Percentiles rank a stretch among this genome's conserved stretches.
These are phyloP conservation scores for Gossypium stocksii DNA, from an alignment of 345 rosid genomes.

Conservation along the genomic window DNA sequence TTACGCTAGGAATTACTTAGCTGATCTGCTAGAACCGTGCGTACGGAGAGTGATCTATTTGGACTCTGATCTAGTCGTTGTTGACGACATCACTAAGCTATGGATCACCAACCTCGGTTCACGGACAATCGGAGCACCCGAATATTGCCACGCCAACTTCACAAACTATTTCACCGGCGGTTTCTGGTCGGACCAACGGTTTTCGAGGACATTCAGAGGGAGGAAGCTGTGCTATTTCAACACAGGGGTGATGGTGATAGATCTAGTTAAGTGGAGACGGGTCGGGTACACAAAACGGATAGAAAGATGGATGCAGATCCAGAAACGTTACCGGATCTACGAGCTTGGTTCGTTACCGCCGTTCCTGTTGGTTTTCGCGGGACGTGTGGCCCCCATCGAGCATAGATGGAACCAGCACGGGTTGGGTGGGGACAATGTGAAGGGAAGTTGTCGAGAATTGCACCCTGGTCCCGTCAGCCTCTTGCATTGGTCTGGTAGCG, in stretches of 20 bases:
- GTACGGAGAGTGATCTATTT: slow-evolving; percentile 81
- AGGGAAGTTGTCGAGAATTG: slow-evolving; percentile 87
- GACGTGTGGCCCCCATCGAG: slow-evolving; percentile 86
- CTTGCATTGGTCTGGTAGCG: slow-evolving; percentile 98
- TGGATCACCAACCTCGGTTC: slow-evolving; percentile 65
- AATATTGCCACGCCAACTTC: slow-evolving; percentile 93
- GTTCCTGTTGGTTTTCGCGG: slow-evolving; percentile 75
- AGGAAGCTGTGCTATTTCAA: slow-evolving; percentile 79
- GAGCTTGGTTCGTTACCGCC: slow-evolving; percentile 95
- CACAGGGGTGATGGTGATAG: slow-evolving; percentile 94
- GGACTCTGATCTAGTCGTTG: slow-evolving; percentile 87
- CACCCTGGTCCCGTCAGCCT: slow-evolving; percentile 95
- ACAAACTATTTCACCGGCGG: slow-evolving; percentile 68
- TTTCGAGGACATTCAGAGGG: slow-evolving; percentile 47
- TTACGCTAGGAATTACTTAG: slow-evolving; percentile 92
- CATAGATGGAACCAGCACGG: slow-evolving; percentile 99
- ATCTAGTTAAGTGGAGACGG: slow-evolving; percentile 77
- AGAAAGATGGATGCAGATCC: slow-evolving; percentile 97
- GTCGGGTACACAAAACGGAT: slow-evolving; percentile 69
- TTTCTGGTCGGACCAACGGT: slow-evolving; percentile 62
- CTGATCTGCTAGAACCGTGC: slow-evolving; percentile 80
- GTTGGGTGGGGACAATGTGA: slow-evolving; percentile 86
- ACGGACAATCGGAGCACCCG: slow-evolving; percentile 91
- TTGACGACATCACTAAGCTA: slow-evolving; percentile 77
- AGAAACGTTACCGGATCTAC: slow-evolving; percentile 75